Evolutionary conservation across 805 yeast genomes (phyloP), one percentile per base, ranked within the genome.

Genomic region (Sugiyamaella americana): DNA sequence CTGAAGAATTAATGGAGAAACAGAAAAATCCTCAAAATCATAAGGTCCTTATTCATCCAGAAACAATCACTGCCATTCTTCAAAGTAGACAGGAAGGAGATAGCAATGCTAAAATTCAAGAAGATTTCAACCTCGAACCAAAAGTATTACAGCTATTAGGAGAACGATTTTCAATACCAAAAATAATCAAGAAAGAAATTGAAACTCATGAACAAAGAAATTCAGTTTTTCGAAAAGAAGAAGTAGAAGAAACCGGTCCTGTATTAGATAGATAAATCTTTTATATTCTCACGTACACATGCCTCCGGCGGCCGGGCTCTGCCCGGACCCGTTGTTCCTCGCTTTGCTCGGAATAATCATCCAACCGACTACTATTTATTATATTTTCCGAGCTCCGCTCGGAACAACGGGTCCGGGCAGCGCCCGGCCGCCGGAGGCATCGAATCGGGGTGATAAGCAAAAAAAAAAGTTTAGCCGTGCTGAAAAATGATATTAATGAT

Each of bases 61-160:
- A 43, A 22, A 57, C 63, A 4, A 52, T 59, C 26, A 44, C 54
- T 10, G 52, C 60, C 1, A 46, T 59, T 19, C 48, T 59, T 5
- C 45, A 40, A 13, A 46, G 52, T 16, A 44, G 54, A 6, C 44
- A 46, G 19, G 57, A 51, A 8, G 60, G 59, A 24, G 61, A 56
- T 21, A 26, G 57, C 3, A 37, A 23, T 8, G 56, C 51, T 8
- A 38, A 48, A 3, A 43, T 59, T 13, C 34, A 17, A 8, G 34
- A 42, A 16, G 50, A 53, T 1, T 59, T 43, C 43, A 48, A 52
- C 20, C 29, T 58, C 18, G 53, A 51, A 24, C 44, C 54, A 4
- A 24, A 38, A n/a, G 42, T 58, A 3, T 30, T 59, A 1, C 44
- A 43, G 4, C 47, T 48, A 24, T 43, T 59, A 8, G 37, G 46